Conservation (phyloP, 495 filamentous ascomycete species). For the Neurospora sp. region DNA sequence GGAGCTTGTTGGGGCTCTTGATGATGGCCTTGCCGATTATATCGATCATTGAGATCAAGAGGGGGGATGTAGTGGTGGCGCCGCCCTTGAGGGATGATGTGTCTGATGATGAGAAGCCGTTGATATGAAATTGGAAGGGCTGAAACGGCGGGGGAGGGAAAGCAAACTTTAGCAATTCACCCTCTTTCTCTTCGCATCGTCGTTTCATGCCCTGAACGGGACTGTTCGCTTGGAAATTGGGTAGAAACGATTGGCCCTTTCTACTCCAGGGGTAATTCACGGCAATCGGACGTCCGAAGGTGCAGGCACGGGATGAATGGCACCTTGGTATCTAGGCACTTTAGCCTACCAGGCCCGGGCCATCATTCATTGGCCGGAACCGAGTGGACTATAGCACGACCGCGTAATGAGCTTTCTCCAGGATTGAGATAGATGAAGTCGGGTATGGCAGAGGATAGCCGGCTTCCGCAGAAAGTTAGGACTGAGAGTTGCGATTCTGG, state of each 20-base stretch:
- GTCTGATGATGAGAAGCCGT: constrained; percentile 15
- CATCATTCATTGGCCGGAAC: not conserved
- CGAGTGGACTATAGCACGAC: not conserved
- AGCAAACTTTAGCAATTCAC: not conserved
- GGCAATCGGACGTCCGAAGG: not conserved
- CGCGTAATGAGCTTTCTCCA: not conserved
- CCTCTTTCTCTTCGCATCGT: accelerated
- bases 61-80: constrained; percentile 40
- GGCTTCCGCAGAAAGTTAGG: not conserved
- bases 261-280: not conserved
- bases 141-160: not conserved
- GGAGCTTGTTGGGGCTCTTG: constrained; percentile 43
- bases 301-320: not conserved
- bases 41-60: constrained; percentile 42
- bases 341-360: not conserved
- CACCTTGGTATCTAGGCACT: not conserved
- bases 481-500: not conserved
- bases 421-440: not conserved
- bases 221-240: not conserved
- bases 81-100: constrained; percentile 23
- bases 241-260: accelerated
- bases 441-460: not conserved
- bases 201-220: not conserved
- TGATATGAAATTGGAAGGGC: not conserved
- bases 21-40: constrained; percentile 45